Conservation (phyloP, 2,329 filamentous ascomycete species). For the Aspergillus luchuensis region DNA sequence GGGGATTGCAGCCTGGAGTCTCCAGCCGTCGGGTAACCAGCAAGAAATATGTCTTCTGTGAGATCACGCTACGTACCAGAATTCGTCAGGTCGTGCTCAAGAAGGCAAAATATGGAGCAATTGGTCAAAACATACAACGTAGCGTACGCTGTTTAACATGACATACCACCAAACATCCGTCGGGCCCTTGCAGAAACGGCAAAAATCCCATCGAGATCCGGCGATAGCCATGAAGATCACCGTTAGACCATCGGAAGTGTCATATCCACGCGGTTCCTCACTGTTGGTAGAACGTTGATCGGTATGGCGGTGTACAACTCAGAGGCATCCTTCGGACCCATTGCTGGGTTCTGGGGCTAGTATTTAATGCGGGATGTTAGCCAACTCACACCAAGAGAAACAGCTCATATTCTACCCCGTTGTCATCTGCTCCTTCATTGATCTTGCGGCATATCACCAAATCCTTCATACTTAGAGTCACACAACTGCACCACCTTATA, state of each 20-base stretch:
- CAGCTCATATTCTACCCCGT: neutral
- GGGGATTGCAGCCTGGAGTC: neutral
- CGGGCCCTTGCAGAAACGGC: conserved; percentile 26
- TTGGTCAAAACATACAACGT: conserved; percentile 5
- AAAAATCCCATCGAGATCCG: conserved; percentile 15
- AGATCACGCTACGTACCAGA: neutral
- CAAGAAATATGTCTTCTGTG: no score
- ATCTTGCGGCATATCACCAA: neutral
- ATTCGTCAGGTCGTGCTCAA: neutral
- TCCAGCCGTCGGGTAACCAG: neutral
- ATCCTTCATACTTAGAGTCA: neutral
- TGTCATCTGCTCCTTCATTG: neutral
- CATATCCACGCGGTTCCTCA: conserved; percentile 22
- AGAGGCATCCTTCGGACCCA: conserved; percentile 8
- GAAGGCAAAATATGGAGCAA: neutral
- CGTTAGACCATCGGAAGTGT: conserved; percentile 12
- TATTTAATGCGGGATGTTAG: conserved; percentile 18
- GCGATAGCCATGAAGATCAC: conserved; percentile 14
- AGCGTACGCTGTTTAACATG: conserved; percentile 20
- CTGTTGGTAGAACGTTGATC: conserved; percentile 19
- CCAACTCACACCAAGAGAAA: neutral
- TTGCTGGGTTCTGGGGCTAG: conserved; percentile 8
- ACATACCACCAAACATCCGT: conserved; percentile 19
- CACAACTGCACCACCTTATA: neutral
- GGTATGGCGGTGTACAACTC: conserved; percentile 25